phyloP scores from a whole-genome alignment of 495 filamentous ascomycete genomes.

The Penicillium paxilli region DNA sequence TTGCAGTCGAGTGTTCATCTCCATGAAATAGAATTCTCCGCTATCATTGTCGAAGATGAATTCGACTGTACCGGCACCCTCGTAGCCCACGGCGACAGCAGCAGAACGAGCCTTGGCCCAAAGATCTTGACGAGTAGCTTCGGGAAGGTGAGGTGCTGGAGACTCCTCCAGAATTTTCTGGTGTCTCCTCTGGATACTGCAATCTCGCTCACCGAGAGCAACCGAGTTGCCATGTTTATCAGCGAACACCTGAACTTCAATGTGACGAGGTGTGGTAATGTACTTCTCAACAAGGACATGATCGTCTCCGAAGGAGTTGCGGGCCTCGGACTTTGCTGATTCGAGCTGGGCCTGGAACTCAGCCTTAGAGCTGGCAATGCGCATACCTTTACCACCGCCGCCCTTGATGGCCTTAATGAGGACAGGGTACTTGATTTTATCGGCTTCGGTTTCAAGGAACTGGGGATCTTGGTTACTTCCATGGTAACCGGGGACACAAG shows the following conservation, averaged over 20 bases:
- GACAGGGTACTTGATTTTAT: slow-evolving; percentile 85
- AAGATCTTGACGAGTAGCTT: slow-evolving; percentile 77
- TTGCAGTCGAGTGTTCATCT: slow-evolving; percentile 97
- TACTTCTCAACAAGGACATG: slow-evolving; percentile 98
- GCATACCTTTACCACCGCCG: slow-evolving; percentile 98
- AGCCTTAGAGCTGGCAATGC: slow-evolving; percentile 72
- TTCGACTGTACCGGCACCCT: slow-evolving; percentile 95
- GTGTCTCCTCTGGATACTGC: slow-evolving; percentile 83
- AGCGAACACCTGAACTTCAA: slow-evolving; percentile 97
- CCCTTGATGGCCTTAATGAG: slow-evolving; percentile 96
- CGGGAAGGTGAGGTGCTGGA: slow-evolving; percentile 82
- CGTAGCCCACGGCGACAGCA: slow-evolving; percentile 88
- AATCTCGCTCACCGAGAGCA: slow-evolving; percentile 82
- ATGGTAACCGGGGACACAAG: slow-evolving; percentile 96
- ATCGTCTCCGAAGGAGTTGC: slow-evolving; percentile 92
- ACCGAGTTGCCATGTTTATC: slow-evolving; percentile 86
- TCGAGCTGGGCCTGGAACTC: slow-evolving; percentile 81
- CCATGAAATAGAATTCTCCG: slow-evolving; percentile 97
- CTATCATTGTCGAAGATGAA: slow-evolving; percentile 98
- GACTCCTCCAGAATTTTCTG: slow-evolving; percentile 99
- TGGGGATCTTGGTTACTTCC: slow-evolving; percentile 76
- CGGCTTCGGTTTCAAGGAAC: slow-evolving; percentile 70
- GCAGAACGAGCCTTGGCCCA: slow-evolving; percentile 93
- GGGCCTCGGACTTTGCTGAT: slow-evolving; percentile 87
- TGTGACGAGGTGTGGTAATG: slow-evolving; percentile 89